A percentile compares a stretch with the other conserved stretches of the same genome.
These are phyloP conservation scores for Ambrosiella cleistominuta DNA, from an alignment of 2,329 filamentous ascomycete genomes.

Conservation along the genomic window DNA sequence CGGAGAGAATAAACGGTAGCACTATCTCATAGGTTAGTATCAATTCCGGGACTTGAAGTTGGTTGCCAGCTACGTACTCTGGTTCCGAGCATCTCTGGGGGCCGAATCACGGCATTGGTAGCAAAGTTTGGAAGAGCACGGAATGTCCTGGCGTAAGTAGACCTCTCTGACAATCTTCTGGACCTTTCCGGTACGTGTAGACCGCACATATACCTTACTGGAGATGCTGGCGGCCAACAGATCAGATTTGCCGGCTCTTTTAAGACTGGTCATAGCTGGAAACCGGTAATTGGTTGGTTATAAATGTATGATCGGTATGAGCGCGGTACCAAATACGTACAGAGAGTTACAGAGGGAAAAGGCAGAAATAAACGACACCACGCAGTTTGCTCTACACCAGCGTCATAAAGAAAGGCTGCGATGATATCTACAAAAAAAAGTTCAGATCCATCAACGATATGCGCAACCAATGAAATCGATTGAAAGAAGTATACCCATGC, in stretches of 20 bases:
- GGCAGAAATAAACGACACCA: background rate
- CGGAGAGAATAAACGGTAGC: slow-evolving; percentile 71
- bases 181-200: slow-evolving; percentile 88
- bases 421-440: slow-evolving; percentile 4
- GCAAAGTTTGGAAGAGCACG: slow-evolving; percentile 87
- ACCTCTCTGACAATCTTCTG: slow-evolving; percentile 97
- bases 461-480: slow-evolving; percentile 1
- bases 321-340: no score
- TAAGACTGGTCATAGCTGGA: slow-evolving; percentile 44
- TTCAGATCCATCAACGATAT: background rate
- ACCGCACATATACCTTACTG: slow-evolving; percentile 90
- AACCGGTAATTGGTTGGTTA: background rate
- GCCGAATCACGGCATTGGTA: slow-evolving; percentile 54
- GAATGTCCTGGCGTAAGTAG: slow-evolving; percentile 90
- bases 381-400: no score
- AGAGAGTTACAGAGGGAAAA: background rate
- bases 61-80: slow-evolving; percentile 32
- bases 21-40: slow-evolving; percentile 29
- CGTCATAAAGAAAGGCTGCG: background rate
- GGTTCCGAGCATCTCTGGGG: slow-evolving; percentile 61
- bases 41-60: background rate
- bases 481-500: background rate
- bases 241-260: slow-evolving; percentile 36
- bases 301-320: background rate
- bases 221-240: slow-evolving; percentile 56